Conservation (phyloP, 2,329 filamentous ascomycete genomes). For the Venturiaceae sp. region DNA sequence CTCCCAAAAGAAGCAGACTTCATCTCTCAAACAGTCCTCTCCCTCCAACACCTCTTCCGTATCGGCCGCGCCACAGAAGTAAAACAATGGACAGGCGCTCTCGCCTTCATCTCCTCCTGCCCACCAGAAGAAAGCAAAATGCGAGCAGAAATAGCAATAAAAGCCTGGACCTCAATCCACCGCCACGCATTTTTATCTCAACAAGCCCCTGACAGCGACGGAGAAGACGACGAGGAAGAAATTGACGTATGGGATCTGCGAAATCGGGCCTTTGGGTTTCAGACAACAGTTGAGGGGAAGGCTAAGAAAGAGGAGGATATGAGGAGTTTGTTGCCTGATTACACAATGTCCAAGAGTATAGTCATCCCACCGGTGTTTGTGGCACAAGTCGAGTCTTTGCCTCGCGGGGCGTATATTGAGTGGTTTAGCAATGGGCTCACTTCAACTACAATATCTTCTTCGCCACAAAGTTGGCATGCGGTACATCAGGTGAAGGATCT, state of each 20-base stretch:
- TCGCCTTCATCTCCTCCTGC: constrained; percentile 55
- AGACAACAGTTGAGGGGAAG: constrained; percentile 7
- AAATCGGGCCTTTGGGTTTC: constrained; percentile 34
- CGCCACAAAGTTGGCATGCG: background rate
- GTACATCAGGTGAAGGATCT: background rate
- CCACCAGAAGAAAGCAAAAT: constrained; percentile 13
- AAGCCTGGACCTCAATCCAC: constrained; percentile 33
- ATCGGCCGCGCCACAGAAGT: constrained; percentile 65
- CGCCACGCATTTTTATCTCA: constrained; percentile 20
- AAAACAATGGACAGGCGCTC: constrained; percentile 62
- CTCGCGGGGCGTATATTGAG: constrained; percentile 65
- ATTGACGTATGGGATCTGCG: constrained; percentile 58
- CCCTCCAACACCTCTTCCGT: constrained; percentile 83
- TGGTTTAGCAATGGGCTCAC: constrained; percentile 45
- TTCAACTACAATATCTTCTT: background rate
- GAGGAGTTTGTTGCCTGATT: constrained; percentile 32
- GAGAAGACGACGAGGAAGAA: constrained; percentile 36
- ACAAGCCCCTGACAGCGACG: constrained; percentile 26
- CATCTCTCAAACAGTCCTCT: constrained; percentile 53
- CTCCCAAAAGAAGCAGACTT: constrained; percentile 24
- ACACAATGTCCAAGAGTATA: background rate
- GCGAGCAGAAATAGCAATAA: constrained; percentile 26
- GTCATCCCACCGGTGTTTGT: constrained; percentile 57
- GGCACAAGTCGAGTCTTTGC: constrained; percentile 67
- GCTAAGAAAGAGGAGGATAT: constrained; percentile 16